Evolutionary conservation across 495 filamentous ascomycete genomes (phyloP).

Genomic region (Podospora tetraspora): DNA sequence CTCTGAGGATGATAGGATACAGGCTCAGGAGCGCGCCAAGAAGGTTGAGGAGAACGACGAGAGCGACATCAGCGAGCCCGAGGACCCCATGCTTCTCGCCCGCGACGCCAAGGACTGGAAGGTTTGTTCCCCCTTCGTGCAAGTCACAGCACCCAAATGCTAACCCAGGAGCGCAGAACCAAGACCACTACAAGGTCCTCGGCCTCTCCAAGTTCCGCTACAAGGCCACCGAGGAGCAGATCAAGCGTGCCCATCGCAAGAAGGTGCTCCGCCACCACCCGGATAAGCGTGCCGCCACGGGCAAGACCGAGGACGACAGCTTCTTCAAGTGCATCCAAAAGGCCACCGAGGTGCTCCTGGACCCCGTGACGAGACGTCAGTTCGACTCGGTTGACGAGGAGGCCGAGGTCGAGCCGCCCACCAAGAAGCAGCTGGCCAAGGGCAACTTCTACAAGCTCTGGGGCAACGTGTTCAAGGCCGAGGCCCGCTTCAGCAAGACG

Average conservation of each 20-base stretch:
- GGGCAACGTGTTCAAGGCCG: conserved; percentile 77
- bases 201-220: conserved; percentile 88
- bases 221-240: conserved; percentile 91
- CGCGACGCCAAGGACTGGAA: conserved; percentile 99
- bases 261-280: conserved; percentile 98
- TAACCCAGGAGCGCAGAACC: conserved; percentile 52
- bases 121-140: conserved; percentile 43
- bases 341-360: conserved; percentile 85
- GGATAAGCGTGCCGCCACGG: conserved; percentile 93
- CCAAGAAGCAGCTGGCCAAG: conserved; percentile 79
- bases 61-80: conserved; percentile 84
- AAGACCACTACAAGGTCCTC: conserved; percentile 98
- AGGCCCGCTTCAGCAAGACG: conserved; percentile 84
- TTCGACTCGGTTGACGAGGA: conserved; percentile 94
- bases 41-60: conserved; percentile 90
- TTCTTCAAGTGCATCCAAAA: conserved; percentile 99
- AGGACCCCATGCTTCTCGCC: conserved; percentile 83
- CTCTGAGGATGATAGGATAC: conserved; percentile 95
- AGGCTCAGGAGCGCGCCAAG: conserved; percentile 89
- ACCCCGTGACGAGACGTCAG: conserved; percentile 89
- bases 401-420: conserved; percentile 84
- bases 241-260: conserved; percentile 97
- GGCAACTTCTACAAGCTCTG: conserved; percentile 94
- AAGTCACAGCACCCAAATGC: background rate
- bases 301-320: conserved; percentile 83